A percentile compares a stretch with the other conserved stretches of the same genome.
Conservation (phyloP, 176 grass and related monocot genomes). For the Zoysia pacifica region DNA sequence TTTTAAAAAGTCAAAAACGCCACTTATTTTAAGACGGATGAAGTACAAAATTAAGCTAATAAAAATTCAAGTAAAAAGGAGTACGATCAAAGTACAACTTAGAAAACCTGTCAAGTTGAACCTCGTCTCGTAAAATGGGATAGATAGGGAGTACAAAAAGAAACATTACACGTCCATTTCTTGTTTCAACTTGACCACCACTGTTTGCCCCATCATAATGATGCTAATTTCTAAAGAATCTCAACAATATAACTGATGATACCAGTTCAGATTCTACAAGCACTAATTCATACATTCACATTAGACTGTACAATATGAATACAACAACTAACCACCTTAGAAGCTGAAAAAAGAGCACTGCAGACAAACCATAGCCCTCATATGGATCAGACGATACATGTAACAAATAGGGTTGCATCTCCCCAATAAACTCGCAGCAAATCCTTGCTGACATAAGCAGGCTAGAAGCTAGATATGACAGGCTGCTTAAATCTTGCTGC, state of each 20-base stretch:
- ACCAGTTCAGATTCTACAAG: neutral
- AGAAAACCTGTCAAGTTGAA: neutral
- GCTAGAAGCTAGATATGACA: neutral
- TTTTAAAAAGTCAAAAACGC: too few species aligned
- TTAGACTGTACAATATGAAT: slow-evolving; percentile 27
- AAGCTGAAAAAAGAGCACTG: neutral
- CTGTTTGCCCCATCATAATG: neutral
- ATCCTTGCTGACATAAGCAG: neutral
- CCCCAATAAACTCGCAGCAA: neutral
- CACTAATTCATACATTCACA: slow-evolving; percentile 20
- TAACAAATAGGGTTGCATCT: neutral
- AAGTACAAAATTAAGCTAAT: slow-evolving; percentile 37
- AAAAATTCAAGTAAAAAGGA: slow-evolving; percentile 3
- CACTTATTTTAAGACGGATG: too few species aligned
- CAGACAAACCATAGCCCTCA: slow-evolving; percentile 1
- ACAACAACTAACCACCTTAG: slow-evolving; percentile 9
- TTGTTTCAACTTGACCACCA: neutral
- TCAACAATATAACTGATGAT: neutral
- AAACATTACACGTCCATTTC: neutral
- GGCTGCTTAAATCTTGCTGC: neutral
- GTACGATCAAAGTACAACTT: neutral
- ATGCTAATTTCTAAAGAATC: neutral
- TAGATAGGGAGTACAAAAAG: neutral
- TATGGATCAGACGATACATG: neutral
- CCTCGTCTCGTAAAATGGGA: neutral